Evolutionary conservation across 2,329 filamentous ascomycete species (phyloP), one percentile per base, ranked within the genome.

Genomic region (Leptoxyphium fumago): DNA sequence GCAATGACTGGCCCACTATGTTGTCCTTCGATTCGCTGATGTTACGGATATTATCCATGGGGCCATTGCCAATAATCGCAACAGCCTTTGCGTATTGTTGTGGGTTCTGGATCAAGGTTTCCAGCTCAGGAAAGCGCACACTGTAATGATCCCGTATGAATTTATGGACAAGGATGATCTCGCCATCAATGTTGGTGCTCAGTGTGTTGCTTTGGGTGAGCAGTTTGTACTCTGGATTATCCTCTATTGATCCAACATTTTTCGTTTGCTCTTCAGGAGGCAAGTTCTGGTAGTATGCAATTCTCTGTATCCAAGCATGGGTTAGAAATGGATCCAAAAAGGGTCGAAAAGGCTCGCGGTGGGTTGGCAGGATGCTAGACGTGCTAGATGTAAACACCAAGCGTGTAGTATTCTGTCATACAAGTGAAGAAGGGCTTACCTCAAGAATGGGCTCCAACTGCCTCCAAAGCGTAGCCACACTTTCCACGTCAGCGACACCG

Each of bases 131-230:
- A 57, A 96, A 98, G 48, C 89, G 78, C 14, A 83, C 74, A 9
- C 88, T 94, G 67, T 98, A 98, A 64, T 95, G 86, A 57, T 98
- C 91, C 57, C 89, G 78, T 47, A 95, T 86, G 63, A 86, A 93
- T 66, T 98, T 98, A 71, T 98, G 91, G 17, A 96, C 84, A 7
- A 91, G 75, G 29, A 84, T 83, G 39, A 96, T 84, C 63, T 96
- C 89, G 59, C 84, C 85, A 53, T 94, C 88, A 52, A 96, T 95
- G 50, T 84, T 82, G 5, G 89, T 93, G 1, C 91, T 94, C 7
- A 94, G 73, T 18, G 81, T 83, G 60, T 94, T 94, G 13, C 87
- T 87, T 60, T 91, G 80, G 29, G 85, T 93, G 46, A 94, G 68
- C 30, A 94, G 77, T 62, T 85, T 79, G 64, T 94, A 94, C 61